Conservation (phyloP, 1,284 basidiomycete genomes). For the Meripilus lineatus region DNA sequence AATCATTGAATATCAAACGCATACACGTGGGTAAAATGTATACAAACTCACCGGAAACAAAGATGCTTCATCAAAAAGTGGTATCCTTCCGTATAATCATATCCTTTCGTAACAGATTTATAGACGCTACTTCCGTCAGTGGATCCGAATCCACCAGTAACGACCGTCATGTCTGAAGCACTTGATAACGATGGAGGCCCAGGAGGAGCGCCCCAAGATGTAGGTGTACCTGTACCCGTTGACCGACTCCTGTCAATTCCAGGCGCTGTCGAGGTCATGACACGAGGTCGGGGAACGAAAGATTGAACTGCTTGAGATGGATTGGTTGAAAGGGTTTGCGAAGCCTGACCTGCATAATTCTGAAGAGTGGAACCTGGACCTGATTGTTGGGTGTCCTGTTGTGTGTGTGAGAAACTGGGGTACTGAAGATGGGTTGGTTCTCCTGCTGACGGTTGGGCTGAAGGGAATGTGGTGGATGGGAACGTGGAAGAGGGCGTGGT, state of each 20-base stretch:
- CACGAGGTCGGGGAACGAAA: not conserved
- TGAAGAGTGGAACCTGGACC: constrained; percentile 8
- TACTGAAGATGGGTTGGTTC: constrained; percentile 5
- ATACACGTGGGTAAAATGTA: constrained; percentile 9
- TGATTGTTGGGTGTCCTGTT: constrained; percentile 1
- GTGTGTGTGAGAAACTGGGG: constrained; percentile 6
- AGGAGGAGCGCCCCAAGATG: not conserved
- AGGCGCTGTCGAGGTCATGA: not conserved
- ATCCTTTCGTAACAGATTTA: constrained; percentile 71
- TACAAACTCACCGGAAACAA: constrained; percentile 71
- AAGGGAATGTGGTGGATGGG: not conserved
- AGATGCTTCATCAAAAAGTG: constrained; percentile 93
- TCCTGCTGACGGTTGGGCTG: not conserved
- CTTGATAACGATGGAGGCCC: not conserved
- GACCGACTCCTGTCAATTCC: not conserved
- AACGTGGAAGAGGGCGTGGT: not conserved
- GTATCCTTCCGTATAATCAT: constrained; percentile 92
- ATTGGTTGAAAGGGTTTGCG: too few relatives aligned
- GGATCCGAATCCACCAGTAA: not conserved
- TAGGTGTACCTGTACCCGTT: not conserved
- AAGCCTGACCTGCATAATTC: constrained; percentile 10
- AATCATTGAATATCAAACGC: constrained; percentile 8
- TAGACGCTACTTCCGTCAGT: constrained; percentile 59
- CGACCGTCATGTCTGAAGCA: not conserved
- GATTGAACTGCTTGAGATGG: not conserved